These are phyloP conservation scores for Pyrenophora teres DNA, from an alignment of 2,329 filamentous ascomycete species.

Conservation along the genomic window DNA sequence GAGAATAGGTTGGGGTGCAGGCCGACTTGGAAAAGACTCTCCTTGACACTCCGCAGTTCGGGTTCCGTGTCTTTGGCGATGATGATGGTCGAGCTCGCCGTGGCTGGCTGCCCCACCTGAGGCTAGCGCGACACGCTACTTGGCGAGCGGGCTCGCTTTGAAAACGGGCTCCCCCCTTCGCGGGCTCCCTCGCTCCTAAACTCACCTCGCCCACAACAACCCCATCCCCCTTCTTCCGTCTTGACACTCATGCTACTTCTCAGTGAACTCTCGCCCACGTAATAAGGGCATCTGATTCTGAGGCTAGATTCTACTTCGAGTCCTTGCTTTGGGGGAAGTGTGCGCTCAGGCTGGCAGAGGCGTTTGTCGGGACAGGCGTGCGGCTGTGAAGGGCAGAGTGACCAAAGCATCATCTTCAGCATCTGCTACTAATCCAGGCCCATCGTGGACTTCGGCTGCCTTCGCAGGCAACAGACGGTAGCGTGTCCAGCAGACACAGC, in stretches of 20 bases:
- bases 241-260: slow-evolving; percentile 43
- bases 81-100: slow-evolving; percentile 14
- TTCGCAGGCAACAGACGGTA: slow-evolving; percentile 24
- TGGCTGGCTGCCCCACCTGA: slow-evolving; percentile 14
- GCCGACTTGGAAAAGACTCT: slow-evolving; percentile 15
- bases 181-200: slow-evolving; percentile 32
- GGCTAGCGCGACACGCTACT: slow-evolving; percentile 27
- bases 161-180: slow-evolving; percentile 28
- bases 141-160: slow-evolving; percentile 27
- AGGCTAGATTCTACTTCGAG: slow-evolving; percentile 40
- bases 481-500: slow-evolving; percentile 27
- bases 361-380: slow-evolving; percentile 35
- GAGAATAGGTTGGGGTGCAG: background rate
- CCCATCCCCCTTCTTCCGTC: slow-evolving; percentile 36
- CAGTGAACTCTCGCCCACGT: slow-evolving; percentile 45
- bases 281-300: slow-evolving; percentile 47
- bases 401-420: slow-evolving; percentile 36
- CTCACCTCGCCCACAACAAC: slow-evolving; percentile 27
- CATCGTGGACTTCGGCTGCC: slow-evolving; percentile 28
- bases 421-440: slow-evolving; percentile 44
- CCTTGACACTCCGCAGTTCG: background rate
- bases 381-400: slow-evolving; percentile 38
- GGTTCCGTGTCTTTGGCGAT: slow-evolving; percentile 11
- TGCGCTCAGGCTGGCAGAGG: slow-evolving; percentile 39
- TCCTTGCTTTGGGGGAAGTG: slow-evolving; percentile 40